phyloP scores from a whole-genome alignment of 1,284 basidiomycete genomes.

The Sporisorium reilianum region DNA sequence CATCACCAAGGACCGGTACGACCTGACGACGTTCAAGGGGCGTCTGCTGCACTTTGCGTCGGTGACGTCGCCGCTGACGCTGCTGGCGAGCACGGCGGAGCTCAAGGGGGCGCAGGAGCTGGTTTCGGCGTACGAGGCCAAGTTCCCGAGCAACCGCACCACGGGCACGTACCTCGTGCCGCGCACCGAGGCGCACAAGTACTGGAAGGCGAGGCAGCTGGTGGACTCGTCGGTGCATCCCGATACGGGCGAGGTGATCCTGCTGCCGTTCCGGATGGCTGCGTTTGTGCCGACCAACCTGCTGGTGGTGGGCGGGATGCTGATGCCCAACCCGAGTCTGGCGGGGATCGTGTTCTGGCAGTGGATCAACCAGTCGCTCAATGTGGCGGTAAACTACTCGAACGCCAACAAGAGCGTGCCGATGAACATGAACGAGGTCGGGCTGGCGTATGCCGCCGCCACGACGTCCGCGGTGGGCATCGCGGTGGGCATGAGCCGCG shows the following conservation, averaged over 20 bases:
- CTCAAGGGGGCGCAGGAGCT: slow-evolving; percentile 45
- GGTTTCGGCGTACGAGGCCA: slow-evolving; percentile 39
- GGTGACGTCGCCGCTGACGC: slow-evolving; percentile 73
- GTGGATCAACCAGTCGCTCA: slow-evolving; percentile 73
- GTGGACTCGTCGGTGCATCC: slow-evolving; percentile 72
- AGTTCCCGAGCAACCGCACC: slow-evolving; percentile 33
- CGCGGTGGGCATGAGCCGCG: slow-evolving; percentile 72
- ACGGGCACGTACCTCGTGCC: slow-evolving; percentile 41
- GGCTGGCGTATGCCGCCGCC: slow-evolving; percentile 72
- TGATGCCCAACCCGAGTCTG: slow-evolving; percentile 45
- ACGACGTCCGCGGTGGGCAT: slow-evolving; percentile 72
- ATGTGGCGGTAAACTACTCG: slow-evolving; percentile 66
- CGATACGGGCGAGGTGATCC: slow-evolving; percentile 69
- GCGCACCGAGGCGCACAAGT: slow-evolving; percentile 38
- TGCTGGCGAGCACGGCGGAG: slow-evolving; percentile 70
- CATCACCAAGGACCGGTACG: slow-evolving; percentile 50
- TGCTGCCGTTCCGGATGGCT: slow-evolving; percentile 73
- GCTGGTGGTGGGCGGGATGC: slow-evolving; percentile 72
- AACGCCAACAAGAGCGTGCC: slow-evolving; percentile 73
- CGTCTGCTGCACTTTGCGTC: slow-evolving; percentile 73
- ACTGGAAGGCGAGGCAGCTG: slow-evolving; percentile 56
- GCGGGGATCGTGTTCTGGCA: slow-evolving; percentile 73
- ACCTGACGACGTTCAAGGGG: slow-evolving; percentile 66
- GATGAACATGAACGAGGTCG: slow-evolving; percentile 71
- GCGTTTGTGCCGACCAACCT: slow-evolving; percentile 74